Percentiles rank a stretch among this genome's conserved stretches.
phyloP scores from a whole-genome alignment of 176 grass and related monocot genomes.

The Cenchrus americanus region DNA sequence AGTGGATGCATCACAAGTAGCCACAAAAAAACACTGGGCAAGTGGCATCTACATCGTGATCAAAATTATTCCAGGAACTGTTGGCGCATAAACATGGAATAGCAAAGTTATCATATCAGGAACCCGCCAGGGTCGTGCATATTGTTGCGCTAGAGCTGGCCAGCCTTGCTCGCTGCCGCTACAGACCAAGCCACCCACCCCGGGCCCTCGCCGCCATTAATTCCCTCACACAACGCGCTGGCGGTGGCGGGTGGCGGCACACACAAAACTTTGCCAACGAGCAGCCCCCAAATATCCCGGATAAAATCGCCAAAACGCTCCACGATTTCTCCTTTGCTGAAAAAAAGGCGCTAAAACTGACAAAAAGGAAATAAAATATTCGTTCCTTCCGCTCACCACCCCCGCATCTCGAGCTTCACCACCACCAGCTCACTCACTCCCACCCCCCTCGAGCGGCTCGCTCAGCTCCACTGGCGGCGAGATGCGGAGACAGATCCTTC shows the following conservation, averaged over 20 bases:
- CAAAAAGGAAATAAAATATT: slow-evolving; percentile 37
- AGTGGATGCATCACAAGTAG: neutral
- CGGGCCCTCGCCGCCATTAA: slow-evolving; percentile 33
- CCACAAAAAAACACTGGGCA: neutral
- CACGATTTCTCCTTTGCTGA: neutral
- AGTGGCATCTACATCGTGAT: neutral
- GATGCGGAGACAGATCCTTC: slow-evolving; percentile 57
- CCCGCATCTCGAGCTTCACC: slow-evolving; percentile 36
- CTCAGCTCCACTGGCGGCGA: slow-evolving; percentile 40
- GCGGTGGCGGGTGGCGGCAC: neutral
- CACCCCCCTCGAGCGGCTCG: slow-evolving; percentile 16
- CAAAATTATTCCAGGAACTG: neutral
- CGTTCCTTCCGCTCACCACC: slow-evolving; percentile 29
- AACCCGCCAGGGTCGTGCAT: neutral
- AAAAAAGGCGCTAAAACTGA: neutral
- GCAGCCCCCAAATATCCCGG: neutral
- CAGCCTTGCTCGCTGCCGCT: slow-evolving; percentile 9
- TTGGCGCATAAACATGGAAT: neutral
- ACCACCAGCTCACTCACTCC: slow-evolving; percentile 11
- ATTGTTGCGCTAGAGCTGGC: slow-evolving; percentile 5
- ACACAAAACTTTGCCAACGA: slow-evolving; percentile 5
- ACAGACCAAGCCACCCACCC: slow-evolving; percentile 37
- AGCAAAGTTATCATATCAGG: neutral
- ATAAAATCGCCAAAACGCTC: neutral
- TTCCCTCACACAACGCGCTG: slow-evolving; percentile 22